Conservation (phyloP, 257 asterid species). For the Scutellaria minor region DNA sequence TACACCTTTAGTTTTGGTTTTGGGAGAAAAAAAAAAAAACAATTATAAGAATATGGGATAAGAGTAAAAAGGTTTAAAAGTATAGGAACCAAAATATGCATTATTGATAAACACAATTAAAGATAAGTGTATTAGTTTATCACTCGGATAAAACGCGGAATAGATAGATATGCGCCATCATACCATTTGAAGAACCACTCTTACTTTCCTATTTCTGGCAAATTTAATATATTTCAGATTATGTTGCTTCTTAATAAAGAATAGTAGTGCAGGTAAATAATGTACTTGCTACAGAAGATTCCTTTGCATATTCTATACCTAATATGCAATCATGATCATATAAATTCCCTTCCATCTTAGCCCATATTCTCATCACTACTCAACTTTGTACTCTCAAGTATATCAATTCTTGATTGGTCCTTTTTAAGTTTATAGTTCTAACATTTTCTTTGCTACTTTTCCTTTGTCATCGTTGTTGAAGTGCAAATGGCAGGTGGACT, state of each 20-base stretch:
- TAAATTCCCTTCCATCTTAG: slow-evolving; percentile 31
- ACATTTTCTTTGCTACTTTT: neutral
- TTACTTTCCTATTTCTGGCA: slow-evolving; percentile 33
- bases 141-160: neutral
- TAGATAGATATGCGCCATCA: neutral
- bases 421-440: neutral
- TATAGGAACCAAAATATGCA: too few species aligned
- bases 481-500: slow-evolving; percentile 29
- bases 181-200: slow-evolving; percentile 13
- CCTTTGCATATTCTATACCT: slow-evolving; percentile 27
- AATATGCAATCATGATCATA: slow-evolving; percentile 25
- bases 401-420: neutral
- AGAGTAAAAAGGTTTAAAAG: too few species aligned
- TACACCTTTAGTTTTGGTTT: too few species aligned
- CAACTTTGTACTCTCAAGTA: neutral
- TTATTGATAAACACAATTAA: too few species aligned
- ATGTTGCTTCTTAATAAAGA: neutral
- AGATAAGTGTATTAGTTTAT: slow-evolving; percentile 26
- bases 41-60: neutral
- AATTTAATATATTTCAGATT: neutral
- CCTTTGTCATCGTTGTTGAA: neutral
- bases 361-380: neutral
- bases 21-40: too few species aligned
- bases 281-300: slow-evolving; percentile 36
- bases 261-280: slow-evolving; percentile 45